Evolutionary conservation across 1,284 basidiomycete genomes (phyloP).

Genomic region (Cutaneotrichosporon sp.): DNA sequence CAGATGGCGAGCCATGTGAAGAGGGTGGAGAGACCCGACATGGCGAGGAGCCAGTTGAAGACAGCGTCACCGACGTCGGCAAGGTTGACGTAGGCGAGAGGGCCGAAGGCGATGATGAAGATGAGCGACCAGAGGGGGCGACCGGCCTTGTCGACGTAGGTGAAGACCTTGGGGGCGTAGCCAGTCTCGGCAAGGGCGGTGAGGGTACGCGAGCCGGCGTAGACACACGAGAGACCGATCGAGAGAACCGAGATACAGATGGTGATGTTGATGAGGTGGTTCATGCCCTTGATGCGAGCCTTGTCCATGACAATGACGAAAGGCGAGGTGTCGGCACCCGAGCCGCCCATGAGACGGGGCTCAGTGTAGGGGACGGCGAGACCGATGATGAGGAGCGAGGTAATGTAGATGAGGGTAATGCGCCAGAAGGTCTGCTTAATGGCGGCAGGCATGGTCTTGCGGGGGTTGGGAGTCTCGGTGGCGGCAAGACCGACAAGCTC

Average conservation of each 20-base stretch:
- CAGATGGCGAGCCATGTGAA: constrained; percentile 55
- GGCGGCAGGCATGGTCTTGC: constrained; percentile 23
- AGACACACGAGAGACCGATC: constrained; percentile 51
- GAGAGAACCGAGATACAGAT: constrained; percentile 55
- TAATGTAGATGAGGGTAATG: constrained; percentile 59
- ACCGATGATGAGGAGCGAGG: constrained; percentile 57
- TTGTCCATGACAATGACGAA: constrained; percentile 58
- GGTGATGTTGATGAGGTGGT: constrained; percentile 57
- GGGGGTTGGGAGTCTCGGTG: constrained; percentile 39
- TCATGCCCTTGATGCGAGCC: constrained; percentile 54
- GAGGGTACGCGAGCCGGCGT: constrained; percentile 51
- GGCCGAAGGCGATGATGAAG: constrained; percentile 48
- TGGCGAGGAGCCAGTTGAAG: constrained; percentile 57
- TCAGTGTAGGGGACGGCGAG: constrained; percentile 55
- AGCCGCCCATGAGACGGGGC: constrained; percentile 44
- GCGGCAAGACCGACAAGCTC: constrained; percentile 20
- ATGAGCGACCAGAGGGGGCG: constrained; percentile 56
- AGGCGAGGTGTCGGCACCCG: constrained; percentile 56
- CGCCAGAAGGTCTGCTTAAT: constrained; percentile 59
- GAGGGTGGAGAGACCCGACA: constrained; percentile 59
- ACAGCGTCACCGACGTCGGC: constrained; percentile 39
- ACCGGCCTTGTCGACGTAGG: constrained; percentile 58
- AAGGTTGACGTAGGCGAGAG: constrained; percentile 54
- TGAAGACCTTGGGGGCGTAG: constrained; percentile 56
- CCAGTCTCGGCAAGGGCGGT: constrained; percentile 52